Evolutionary conservation across 345 rosid species (phyloP), one percentile per base, ranked within the genome.

Genomic region (Pseudoturritis turrita): DNA sequence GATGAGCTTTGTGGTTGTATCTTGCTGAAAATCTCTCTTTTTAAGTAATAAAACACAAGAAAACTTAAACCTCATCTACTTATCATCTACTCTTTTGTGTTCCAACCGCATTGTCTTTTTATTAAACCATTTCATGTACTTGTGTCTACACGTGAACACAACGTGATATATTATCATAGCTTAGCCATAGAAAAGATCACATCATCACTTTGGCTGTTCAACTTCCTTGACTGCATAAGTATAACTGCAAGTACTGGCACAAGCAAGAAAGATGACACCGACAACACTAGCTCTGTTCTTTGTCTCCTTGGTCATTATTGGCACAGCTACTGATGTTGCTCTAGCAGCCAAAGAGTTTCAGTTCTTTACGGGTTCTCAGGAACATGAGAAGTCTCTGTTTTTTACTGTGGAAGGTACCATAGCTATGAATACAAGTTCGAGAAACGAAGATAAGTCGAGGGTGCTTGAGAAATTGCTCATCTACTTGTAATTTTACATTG

Each of bases 1-100:
- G 69, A 75, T 61, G 75, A 62, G 75, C 40, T 76, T 63, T 47
- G 75, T 63, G 71, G 61, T 63, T 63, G 45, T 46, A 15, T 54
- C 71, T 62, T 69, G 47, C 79, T 39, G 61, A 46, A 43, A 28
- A 4, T 2, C 39, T 63, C 53, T 35, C 15, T 29, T 23, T 41
- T 62, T 62, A 47, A 64, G 56, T 47, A 70, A 76, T 76, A 76
- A 76, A 56, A 47, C 10, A 40, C 3, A 3, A 29, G 25, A 10
- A 47, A 75, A 62, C 72, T 70, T 57, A 22, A 47, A 39, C 28
- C 22, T 12, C 47, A 62, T 55, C 75, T 69, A 69, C 79, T 36
- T 53, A 10, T 36, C 60, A 69, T 44, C 71, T 70, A 70, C 61
- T 70, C 39, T 37, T 52, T 45, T 53, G 52, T 69, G 58, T 75